A percentile compares a stretch with the other conserved stretches of the same genome.
Conservation (phyloP, 805 yeast species). For the Schizosaccharomyces lindneri region DNA sequence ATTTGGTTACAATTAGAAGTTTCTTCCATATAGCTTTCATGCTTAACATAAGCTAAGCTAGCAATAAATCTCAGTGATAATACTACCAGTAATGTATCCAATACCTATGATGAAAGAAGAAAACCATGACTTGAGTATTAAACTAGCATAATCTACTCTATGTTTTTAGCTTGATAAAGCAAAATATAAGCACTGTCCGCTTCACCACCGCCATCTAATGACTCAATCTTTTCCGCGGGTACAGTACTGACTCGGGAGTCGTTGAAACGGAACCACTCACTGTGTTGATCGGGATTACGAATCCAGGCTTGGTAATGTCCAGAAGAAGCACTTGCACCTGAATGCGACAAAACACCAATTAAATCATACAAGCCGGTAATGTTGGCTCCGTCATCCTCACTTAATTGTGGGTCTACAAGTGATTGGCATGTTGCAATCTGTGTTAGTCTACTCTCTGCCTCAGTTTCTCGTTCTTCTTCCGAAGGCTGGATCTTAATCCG, state of each 20-base stretch:
- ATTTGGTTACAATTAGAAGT: no score
- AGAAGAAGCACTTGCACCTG: conserved; percentile 85
- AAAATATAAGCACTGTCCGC: conserved; percentile 79
- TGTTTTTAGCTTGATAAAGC: conserved; percentile 60
- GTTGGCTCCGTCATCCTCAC: conserved; percentile 35
- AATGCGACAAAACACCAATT: conserved; percentile 66
- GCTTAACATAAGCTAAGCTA: no score
- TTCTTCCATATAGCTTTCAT: no score
- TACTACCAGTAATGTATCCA: no score
- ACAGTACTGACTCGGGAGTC: conserved; percentile 70
- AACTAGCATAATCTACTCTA: conserved; percentile 11
- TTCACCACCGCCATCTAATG: conserved; percentile 91
- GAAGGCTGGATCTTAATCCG: conserved; percentile 20
- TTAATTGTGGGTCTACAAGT: conserved; percentile 19
- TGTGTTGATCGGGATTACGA: conserved; percentile 32
- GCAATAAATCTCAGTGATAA: no score
- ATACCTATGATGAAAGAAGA: background rate
- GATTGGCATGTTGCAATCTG: conserved; percentile 10
- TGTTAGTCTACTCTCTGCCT: conserved; percentile 5
- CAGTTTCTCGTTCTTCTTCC: conserved; percentile 10
- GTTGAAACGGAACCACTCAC: conserved; percentile 82
- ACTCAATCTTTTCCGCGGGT: conserved; percentile 58
- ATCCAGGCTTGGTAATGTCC: conserved; percentile 92
- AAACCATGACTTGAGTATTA: background rate
- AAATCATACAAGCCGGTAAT: conserved; percentile 74